Percentiles rank a stretch among this genome's conserved stretches.
Conservation (phyloP, 805 yeast genomes). For the Myxozyma sirexii region DNA sequence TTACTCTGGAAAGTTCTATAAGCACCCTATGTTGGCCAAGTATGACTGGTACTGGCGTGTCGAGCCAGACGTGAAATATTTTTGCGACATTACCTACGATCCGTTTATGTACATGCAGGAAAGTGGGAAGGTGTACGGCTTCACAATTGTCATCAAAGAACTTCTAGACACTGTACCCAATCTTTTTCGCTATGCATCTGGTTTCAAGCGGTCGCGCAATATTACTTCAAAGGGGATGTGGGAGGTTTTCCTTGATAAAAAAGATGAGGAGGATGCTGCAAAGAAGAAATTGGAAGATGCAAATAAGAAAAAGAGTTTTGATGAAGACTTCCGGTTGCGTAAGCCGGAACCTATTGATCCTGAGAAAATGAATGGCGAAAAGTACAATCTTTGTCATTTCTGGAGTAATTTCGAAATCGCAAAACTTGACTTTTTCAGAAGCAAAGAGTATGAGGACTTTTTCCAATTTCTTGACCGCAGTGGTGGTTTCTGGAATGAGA, state of each 20-base stretch:
- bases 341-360: conserved; percentile 41
- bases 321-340: conserved; percentile 19
- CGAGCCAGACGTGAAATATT: conserved; percentile 89
- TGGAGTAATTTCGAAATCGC: conserved; percentile 93
- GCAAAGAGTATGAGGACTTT: conserved; percentile 64
- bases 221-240: conserved; percentile 65
- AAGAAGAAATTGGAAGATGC: conserved; percentile 10
- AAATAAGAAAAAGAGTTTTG: conserved; percentile 15
- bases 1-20: conserved; percentile 79
- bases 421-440: conserved; percentile 69
- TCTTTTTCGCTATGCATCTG: conserved; percentile 69
- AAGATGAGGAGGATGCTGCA: conserved; percentile 7
- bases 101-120: conserved; percentile 82
- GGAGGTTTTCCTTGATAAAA: conserved; percentile 58
- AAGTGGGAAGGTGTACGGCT: conserved; percentile 75
- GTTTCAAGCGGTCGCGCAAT: conserved; percentile 55
- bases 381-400: conserved; percentile 84
- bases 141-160: conserved; percentile 77
- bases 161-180: conserved; percentile 80
- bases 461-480: conserved; percentile 67
- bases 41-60: conserved; percentile 96
- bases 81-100: conserved; percentile 89
- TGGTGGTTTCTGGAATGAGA: conserved; percentile 84
- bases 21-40: conserved; percentile 70
- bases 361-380: conserved; percentile 66